Percentiles rank a stretch among this genome's conserved stretches.
Conservation (phyloP, 495 filamentous ascomycete species). For the Astrocystis sublimbata region DNA sequence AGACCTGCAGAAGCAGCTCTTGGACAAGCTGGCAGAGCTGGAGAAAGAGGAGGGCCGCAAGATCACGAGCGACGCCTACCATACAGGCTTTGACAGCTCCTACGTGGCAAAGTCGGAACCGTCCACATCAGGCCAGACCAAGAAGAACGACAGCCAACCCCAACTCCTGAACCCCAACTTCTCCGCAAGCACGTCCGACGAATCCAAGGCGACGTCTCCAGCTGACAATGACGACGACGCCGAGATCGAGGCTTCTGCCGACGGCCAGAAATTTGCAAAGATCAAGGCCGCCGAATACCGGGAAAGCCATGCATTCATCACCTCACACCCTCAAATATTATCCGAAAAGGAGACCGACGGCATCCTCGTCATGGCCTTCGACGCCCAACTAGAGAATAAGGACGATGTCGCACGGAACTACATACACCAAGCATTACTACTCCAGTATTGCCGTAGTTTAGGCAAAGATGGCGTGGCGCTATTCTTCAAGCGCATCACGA, state of each 20-base stretch:
- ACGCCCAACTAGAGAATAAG: conserved; percentile 71
- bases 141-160: conserved; percentile 53
- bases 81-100: conserved; percentile 89
- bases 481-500: conserved; percentile 98
- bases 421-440: conserved; percentile 87
- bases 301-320: conserved; percentile 72
- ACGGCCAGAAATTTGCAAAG: conserved; percentile 76
- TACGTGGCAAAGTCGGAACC: conserved; percentile 63
- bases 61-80: conserved; percentile 90
- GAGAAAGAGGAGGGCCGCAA: conserved; percentile 86
- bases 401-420: conserved; percentile 80
- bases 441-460: conserved; percentile 91
- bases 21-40: conserved; percentile 70
- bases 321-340: conserved; percentile 71
- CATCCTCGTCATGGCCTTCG: conserved; percentile 86
- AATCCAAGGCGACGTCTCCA: conserved; percentile 30
- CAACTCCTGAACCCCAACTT: conserved; percentile 80
- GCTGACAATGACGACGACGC: conserved; percentile 59
- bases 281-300: conserved; percentile 78
- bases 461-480: conserved; percentile 84
- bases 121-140: conserved; percentile 40
- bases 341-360: conserved; percentile 89
- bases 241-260: conserved; percentile 68
- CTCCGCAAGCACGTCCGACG: conserved; percentile 22
- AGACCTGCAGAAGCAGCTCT: conserved; percentile 71